Percentiles rank a stretch among this genome's conserved stretches.
Conservation (phyloP, 2,329 filamentous ascomycete species). For the Onygena corvina region DNA sequence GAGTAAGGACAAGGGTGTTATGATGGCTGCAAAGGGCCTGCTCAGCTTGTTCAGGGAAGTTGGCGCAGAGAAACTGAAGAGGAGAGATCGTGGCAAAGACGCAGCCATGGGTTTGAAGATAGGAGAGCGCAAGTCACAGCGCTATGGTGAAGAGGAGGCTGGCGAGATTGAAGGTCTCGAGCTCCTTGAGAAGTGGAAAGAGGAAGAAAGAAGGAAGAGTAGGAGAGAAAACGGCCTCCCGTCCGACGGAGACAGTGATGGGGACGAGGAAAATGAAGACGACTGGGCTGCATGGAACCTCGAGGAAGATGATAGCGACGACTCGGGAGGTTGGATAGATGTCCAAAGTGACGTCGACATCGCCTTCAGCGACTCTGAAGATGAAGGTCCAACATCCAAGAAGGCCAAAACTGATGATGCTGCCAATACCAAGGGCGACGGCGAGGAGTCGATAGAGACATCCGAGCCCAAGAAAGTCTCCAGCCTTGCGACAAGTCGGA, state of each 20-base stretch:
- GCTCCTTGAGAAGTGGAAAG: constrained; percentile 83
- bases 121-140: constrained; percentile 62
- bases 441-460: constrained; percentile 25
- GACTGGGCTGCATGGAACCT: constrained; percentile 50
- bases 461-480: constrained; percentile 33
- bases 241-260: constrained; percentile 48
- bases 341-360: constrained; percentile 73
- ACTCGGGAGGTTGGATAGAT: constrained; percentile 85
- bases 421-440: constrained; percentile 20
- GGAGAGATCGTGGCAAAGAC: constrained; percentile 81
- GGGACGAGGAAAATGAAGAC: constrained; percentile 49
- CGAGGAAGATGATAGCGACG: constrained; percentile 48
- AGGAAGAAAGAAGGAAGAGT: constrained; percentile 68
- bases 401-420: constrained; percentile 45
- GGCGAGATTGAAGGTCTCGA: constrained; percentile 88
- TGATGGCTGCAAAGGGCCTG: constrained; percentile 93
- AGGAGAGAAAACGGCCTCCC: constrained; percentile 56
- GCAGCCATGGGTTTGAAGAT: constrained; percentile 69
- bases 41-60: constrained; percentile 85
- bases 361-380: constrained; percentile 58
- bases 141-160: constrained; percentile 68
- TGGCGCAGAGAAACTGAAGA: constrained; percentile 75
- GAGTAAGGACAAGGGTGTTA: constrained; percentile 96
- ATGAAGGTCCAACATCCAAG: constrained; percentile 55
- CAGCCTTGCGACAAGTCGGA: constrained; percentile 79